Percentiles rank a stretch among this genome's conserved stretches.
Conservation (phyloP, 75 land plant genomes). For the Selaginella moellendorffii region DNA sequence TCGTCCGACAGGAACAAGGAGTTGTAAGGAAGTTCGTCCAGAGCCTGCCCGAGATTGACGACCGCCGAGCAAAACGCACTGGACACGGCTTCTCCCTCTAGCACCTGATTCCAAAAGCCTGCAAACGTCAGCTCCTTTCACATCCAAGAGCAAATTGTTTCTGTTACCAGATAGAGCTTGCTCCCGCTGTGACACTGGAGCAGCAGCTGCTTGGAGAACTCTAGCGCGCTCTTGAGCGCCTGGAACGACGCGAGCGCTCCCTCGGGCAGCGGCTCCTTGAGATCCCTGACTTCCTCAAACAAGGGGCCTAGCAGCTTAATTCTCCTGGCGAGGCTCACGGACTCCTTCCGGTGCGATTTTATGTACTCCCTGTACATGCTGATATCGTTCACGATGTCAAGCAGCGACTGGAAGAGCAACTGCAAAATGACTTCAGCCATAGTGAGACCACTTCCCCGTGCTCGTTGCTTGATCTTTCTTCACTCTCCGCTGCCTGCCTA, state of each 20-base stretch:
- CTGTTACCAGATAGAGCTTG: conserved; percentile 56
- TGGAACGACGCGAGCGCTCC: conserved; percentile 16
- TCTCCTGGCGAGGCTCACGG: conserved; percentile 41
- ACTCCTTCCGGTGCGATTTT: conserved; percentile 36
- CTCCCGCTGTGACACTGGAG: conserved; percentile 46
- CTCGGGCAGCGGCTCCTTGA: conserved; percentile 12
- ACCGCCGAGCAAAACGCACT: conserved; percentile 38
- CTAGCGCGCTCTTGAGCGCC: conserved; percentile 35
- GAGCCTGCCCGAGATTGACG: conserved; percentile 30
- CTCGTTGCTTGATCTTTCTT: too few relatives aligned
- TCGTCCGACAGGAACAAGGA: conserved; percentile 78
- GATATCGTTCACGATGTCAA: conserved; percentile 28
- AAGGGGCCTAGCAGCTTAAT: conserved; percentile 47
- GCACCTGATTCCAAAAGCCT: conserved; percentile 21
- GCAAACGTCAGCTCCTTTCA: not conserved
- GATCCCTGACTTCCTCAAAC: conserved; percentile 53
- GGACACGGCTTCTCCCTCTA: conserved; percentile 45
- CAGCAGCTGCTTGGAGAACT: conserved; percentile 43
- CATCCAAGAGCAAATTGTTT: not conserved
- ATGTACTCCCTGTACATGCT: conserved; percentile 31
- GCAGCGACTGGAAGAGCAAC: conserved; percentile 19
- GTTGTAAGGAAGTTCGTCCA: conserved; percentile 49
- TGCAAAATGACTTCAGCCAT: not conserved
- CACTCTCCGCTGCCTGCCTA: too few relatives aligned
- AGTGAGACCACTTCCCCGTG: too few relatives aligned